Evolutionary conservation across 2,329 filamentous ascomycete species (phyloP).

Genomic region (Diaporthe citriasiana): DNA sequence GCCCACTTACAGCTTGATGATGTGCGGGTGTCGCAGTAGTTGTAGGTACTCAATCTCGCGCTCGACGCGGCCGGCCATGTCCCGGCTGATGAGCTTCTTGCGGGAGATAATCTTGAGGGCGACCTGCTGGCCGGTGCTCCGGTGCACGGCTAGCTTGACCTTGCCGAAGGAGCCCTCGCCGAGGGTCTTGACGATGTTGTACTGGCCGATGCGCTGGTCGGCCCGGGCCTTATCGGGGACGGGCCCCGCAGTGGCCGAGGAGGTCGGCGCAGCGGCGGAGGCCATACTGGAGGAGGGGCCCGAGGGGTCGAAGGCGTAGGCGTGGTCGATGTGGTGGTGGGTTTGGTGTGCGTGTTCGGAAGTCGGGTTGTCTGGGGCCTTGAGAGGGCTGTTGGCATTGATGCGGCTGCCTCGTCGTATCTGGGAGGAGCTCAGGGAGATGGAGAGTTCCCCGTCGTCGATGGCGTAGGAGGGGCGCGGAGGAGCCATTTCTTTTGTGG

Average conservation of each 20-base stretch:
- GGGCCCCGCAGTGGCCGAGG: conserved; percentile 40
- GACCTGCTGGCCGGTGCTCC: conserved; percentile 93
- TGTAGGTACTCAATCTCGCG: conserved; percentile 98
- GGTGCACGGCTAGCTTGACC: conserved; percentile 95
- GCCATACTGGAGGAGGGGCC: conserved; percentile 53
- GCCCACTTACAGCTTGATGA: conserved; percentile 89
- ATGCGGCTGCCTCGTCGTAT: conserved; percentile 67
- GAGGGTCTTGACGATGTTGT: conserved; percentile 89
- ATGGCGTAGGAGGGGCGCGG: conserved; percentile 61
- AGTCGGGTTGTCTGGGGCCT: conserved; percentile 50
- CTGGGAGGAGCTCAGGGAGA: conserved; percentile 77
- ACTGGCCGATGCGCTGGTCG: conserved; percentile 90
- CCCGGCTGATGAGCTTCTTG: conserved; percentile 94
- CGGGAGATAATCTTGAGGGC: conserved; percentile 98
- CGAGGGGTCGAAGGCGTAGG: conserved; percentile 39
- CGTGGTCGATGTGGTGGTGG: neutral
- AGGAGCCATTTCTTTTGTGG: conserved; percentile 59
- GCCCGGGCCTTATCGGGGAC: conserved; percentile 68
- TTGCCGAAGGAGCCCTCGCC: conserved; percentile 99
- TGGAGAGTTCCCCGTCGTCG: conserved; percentile 87
- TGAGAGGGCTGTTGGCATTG: conserved; percentile 50
- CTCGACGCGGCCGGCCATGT: conserved; percentile 98
- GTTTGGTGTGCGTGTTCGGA: conserved; percentile 37
- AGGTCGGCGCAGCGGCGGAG: conserved; percentile 47
- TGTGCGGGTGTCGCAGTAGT: conserved; percentile 94